Conservation (phyloP, 1,284 basidiomycete genomes). For the Ustilago loliicola region DNA sequence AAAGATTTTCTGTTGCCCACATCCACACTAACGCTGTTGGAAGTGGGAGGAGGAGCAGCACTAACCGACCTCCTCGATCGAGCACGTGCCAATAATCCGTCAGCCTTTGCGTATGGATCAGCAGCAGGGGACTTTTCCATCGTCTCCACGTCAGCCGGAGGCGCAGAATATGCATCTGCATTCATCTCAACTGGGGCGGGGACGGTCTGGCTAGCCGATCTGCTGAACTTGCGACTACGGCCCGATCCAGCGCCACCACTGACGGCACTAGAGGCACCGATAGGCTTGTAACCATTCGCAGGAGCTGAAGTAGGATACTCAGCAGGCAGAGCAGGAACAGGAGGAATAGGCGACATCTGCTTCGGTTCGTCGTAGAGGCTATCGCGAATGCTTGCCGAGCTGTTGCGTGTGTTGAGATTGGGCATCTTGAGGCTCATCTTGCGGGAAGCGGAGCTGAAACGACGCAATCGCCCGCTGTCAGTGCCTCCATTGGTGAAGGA, state of each 20-base stretch:
- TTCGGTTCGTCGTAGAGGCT: constrained; percentile 36
- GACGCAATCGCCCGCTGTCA: constrained; percentile 21
- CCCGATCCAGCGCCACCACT: constrained; percentile 9
- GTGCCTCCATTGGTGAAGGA: neutral
- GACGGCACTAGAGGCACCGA: constrained; percentile 3
- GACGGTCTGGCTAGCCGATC: constrained; percentile 20
- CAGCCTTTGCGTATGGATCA: constrained; percentile 45
- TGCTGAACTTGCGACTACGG: constrained; percentile 30
- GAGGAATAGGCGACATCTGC: constrained; percentile 15
- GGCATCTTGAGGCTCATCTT: constrained; percentile 54
- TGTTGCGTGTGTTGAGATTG: constrained; percentile 16
- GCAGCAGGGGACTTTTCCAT: constrained; percentile 2
- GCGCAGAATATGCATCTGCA: neutral
- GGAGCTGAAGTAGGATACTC: constrained; percentile 13
- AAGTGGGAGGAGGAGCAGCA: constrained; percentile 2
- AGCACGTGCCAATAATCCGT: constrained; percentile 38
- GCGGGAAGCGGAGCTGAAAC: constrained; percentile 46
- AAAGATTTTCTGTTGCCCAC: constrained; percentile 13
- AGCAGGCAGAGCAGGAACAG: constrained; percentile 28
- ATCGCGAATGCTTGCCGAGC: constrained; percentile 30
- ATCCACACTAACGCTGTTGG: constrained; percentile 1
- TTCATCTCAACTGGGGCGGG: constrained; percentile 4
- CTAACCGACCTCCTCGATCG: constrained; percentile 21
- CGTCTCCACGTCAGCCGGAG: neutral
- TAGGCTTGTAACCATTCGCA: constrained; percentile 35